Conservation (phyloP, 1,284 basidiomycete genomes). For the Cryptococcus hybrid region DNA sequence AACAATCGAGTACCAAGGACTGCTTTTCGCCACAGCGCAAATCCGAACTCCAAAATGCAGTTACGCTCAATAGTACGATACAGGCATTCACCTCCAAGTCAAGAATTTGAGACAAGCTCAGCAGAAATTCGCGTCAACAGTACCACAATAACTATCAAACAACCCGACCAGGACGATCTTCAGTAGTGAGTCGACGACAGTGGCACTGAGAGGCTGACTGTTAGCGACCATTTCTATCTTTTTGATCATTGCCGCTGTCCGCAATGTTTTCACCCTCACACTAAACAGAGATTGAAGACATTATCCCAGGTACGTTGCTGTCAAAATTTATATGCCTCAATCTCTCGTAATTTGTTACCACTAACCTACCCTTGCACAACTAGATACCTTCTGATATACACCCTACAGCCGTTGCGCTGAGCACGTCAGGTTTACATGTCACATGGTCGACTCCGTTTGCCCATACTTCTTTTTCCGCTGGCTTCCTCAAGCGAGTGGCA, state of each 20-base stretch:
- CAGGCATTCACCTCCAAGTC: too few relatives aligned
- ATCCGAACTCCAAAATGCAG: too few relatives aligned
- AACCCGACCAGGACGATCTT: background rate
- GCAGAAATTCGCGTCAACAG: too few relatives aligned
- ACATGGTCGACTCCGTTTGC: conserved; percentile 56
- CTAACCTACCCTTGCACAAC: background rate
- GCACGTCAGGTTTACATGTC: conserved; percentile 20
- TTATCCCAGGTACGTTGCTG: conserved; percentile 66
- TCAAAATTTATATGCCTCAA: background rate
- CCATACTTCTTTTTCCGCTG: conserved; percentile 71
- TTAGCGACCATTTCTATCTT: conserved; percentile 68
- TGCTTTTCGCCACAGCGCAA: too few relatives aligned
- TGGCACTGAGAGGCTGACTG: background rate
- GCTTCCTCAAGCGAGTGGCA: conserved; percentile 29
- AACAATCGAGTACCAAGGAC: too few relatives aligned
- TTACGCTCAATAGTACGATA: too few relatives aligned
- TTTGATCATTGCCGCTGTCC: conserved; percentile 87
- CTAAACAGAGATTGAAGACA: conserved; percentile 85
- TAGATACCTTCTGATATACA: conserved; percentile 74
- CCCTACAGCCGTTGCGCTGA: conserved; percentile 9
- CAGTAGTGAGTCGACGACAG: background rate
- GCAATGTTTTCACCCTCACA: conserved; percentile 80
- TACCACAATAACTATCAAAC: too few relatives aligned
- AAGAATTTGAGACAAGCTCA: too few relatives aligned
- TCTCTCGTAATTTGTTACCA: background rate